Percentiles rank a stretch among this genome's conserved stretches.
Conservation (phyloP, 2,329 filamentous ascomycete species). For the Nakataea oryzae region DNA sequence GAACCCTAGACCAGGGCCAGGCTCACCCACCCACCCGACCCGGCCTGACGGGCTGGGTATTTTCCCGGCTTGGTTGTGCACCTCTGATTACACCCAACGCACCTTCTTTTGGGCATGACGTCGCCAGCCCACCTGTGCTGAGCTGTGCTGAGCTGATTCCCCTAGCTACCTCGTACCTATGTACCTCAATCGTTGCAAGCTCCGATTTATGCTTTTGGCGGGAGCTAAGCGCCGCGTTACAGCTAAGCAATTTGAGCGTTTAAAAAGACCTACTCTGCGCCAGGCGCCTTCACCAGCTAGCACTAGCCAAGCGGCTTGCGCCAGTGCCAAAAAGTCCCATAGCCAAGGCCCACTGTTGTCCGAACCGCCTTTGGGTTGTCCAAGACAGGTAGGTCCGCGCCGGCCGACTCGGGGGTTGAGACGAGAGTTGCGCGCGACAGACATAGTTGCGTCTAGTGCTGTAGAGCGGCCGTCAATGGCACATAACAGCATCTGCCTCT, state of each 20-base stretch:
- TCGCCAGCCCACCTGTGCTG: neutral
- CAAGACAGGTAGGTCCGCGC: neutral
- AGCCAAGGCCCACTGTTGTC: neutral
- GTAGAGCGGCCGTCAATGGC: neutral
- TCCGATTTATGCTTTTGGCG: no score
- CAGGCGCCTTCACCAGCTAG: neutral
- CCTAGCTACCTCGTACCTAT: neutral
- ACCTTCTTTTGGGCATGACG: neutral
- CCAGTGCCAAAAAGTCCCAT: no score
- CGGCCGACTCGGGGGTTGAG: neutral
- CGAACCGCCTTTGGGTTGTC: neutral
- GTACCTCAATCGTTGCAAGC: no score
- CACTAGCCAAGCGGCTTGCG: no score
- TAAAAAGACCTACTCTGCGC: no score
- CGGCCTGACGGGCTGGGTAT: neutral
- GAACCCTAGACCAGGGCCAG: neutral
- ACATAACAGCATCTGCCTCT: neutral
- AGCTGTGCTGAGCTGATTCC: no score
- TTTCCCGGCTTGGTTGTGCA: neutral
- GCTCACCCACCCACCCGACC: neutral
- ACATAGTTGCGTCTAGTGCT: neutral
- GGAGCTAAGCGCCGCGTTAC: no score
- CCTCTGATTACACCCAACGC: no score
- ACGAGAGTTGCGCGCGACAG: neutral
- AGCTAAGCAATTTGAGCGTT: no score